These are phyloP conservation scores for Alternaria solani DNA, from an alignment of 2,329 filamentous ascomycete genomes.

Conservation along the genomic window DNA sequence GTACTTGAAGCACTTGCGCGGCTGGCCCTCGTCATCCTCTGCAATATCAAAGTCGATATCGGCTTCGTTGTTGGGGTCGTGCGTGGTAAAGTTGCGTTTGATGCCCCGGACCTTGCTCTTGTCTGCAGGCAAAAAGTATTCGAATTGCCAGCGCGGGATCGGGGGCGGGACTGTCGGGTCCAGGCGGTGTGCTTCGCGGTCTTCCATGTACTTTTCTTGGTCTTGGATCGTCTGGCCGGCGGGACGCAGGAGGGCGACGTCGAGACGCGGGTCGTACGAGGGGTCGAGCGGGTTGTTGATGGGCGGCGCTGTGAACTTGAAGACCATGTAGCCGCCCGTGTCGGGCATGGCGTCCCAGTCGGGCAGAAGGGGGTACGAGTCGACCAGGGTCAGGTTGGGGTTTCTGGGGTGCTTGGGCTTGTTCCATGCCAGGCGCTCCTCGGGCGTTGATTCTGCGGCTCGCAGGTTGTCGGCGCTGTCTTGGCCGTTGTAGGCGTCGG, in stretches of 20 bases:
- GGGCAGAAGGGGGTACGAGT: constrained; percentile 67
- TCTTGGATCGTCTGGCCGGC: constrained; percentile 62
- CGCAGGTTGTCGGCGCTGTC: constrained; percentile 65
- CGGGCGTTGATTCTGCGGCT: constrained; percentile 61
- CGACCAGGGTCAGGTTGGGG: constrained; percentile 64
- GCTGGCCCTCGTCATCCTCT: constrained; percentile 55
- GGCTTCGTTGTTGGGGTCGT: constrained; percentile 61
- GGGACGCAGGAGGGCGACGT: constrained; percentile 66
- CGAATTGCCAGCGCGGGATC: constrained; percentile 65
- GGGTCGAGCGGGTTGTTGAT: constrained; percentile 55
- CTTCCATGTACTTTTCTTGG: constrained; percentile 59
- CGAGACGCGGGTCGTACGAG: constrained; percentile 66
- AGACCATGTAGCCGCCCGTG: constrained; percentile 65
- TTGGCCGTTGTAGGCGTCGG: constrained; percentile 71
- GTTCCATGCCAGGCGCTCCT: constrained; percentile 67
- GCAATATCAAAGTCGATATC: constrained; percentile 44
- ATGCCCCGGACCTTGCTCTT: constrained; percentile 59
- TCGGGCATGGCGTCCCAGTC: constrained; percentile 68
- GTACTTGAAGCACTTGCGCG: constrained; percentile 63
- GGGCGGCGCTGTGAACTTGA: constrained; percentile 70
- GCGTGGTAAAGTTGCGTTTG: constrained; percentile 63
- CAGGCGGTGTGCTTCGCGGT: constrained; percentile 50
- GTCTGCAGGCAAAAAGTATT: constrained; percentile 65
- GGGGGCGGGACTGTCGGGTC: constrained; percentile 61
- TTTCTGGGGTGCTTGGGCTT: constrained; percentile 67